These are phyloP conservation scores for Gleditsia sinensis DNA, from an alignment of 306 rosid species.

Conservation along the genomic window DNA sequence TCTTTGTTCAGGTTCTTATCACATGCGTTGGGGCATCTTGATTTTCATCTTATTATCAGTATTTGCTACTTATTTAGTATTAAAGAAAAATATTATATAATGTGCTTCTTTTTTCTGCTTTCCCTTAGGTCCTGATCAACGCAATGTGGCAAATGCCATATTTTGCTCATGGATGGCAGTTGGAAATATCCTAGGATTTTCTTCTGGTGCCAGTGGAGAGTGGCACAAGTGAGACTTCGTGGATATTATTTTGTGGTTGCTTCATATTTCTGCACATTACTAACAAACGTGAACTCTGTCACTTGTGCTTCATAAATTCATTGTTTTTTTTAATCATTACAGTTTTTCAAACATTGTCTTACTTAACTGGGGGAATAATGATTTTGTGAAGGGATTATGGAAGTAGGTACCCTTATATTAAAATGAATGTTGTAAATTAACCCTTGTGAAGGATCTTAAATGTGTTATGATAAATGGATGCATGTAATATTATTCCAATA, in stretches of 20 bases:
- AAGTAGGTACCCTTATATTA: conserved; percentile 7
- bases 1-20: conserved; percentile 25
- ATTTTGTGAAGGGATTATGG: conserved; percentile 9
- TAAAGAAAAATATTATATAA: neutral
- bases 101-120: conserved; percentile 20
- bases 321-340: neutral
- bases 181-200: conserved; percentile 96
- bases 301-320: neutral
- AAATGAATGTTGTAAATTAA: conserved; percentile 17
- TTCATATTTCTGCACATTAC: conserved; percentile 18
- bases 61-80: neutral
- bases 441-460: conserved; percentile 23
- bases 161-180: conserved; percentile 99
- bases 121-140: conserved; percentile 85
- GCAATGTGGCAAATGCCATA: conserved; percentile 86
- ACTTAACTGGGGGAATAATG: conserved; percentile 6
- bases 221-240: conserved; percentile 78
- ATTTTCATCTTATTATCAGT: conserved; percentile 20
- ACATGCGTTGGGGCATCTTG: conserved; percentile 16
- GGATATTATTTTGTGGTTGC: conserved; percentile 9
- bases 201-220: conserved; percentile 93
- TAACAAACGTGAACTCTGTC: neutral
- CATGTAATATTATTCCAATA: conserved; percentile 11
- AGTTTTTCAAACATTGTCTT: neutral
- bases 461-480: conserved; percentile 21